Percentiles rank a stretch among this genome's conserved stretches.
phyloP scores from a whole-genome alignment of 2,329 filamentous ascomycete genomes.

The Phialophora chinensis region DNA sequence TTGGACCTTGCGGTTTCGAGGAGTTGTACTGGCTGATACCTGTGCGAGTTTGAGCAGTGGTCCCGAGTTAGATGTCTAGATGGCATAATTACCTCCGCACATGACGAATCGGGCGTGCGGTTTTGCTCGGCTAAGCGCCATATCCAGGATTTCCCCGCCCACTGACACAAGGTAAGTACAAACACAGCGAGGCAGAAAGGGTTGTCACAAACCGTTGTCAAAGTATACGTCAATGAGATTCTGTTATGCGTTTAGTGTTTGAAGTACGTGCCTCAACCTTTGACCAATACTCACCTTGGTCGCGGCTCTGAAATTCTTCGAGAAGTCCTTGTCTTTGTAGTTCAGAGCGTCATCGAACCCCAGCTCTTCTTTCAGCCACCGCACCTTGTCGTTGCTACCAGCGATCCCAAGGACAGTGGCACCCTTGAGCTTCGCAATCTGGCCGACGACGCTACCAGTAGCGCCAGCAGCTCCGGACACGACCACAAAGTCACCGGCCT shows the following conservation, averaged over 20 bases:
- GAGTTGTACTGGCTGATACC: constrained; percentile 72
- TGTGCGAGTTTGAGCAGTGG: constrained; percentile 52
- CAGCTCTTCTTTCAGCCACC: constrained; percentile 67
- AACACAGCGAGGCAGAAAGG: not conserved
- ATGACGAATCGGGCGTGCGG: constrained; percentile 69
- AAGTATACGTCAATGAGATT: constrained; percentile 71
- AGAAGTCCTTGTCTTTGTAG: constrained; percentile 70
- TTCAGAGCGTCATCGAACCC: constrained; percentile 72
- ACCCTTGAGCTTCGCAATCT: constrained; percentile 77
- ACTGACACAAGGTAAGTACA: constrained; percentile 47
- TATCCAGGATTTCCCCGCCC: constrained; percentile 72
- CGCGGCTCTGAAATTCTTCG: constrained; percentile 63
- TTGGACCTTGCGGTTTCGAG: constrained; percentile 61
- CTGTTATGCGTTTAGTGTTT: constrained; percentile 36
- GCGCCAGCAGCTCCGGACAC: constrained; percentile 77
- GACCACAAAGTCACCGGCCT: constrained; percentile 74
- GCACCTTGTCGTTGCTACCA: constrained; percentile 70
- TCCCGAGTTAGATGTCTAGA: not conserved
- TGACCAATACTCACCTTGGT: constrained; percentile 51
- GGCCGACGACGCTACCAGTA: constrained; percentile 75
- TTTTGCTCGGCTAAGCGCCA: constrained; percentile 68
- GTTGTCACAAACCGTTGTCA: constrained; percentile 59
- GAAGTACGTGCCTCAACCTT: not conserved
- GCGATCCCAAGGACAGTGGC: constrained; percentile 69
- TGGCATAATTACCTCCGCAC: constrained; percentile 64